Evolutionary conservation across 176 grass and related monocot genomes (phyloP), one percentile per base, ranked within the genome.

Genomic region (Cenchrus americanus): DNA sequence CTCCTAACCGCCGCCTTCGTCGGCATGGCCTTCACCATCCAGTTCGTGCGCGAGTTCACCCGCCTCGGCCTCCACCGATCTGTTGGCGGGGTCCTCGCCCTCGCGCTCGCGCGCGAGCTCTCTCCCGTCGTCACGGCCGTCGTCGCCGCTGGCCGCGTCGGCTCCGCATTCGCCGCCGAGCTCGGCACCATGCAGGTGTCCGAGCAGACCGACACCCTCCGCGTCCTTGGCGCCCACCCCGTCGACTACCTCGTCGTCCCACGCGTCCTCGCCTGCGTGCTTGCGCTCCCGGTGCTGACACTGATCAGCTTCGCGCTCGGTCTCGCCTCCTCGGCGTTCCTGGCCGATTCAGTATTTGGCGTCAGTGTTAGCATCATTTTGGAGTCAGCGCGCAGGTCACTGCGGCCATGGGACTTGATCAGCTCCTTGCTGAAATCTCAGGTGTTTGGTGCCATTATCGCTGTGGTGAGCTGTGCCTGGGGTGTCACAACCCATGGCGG

Each of bases 11-110:
- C 96, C 27, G 65, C 96, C 52, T 99, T 99, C 76, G 91, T 99
- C 44, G 96, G 96, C 80, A 99, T 99, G 96, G 96, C 96, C 53
- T 99, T 96, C 93, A 99, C 96, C 78, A 99, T 99, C 87, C 93
- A 96, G 89, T 99, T 99, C 83, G 96, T 99, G 77, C 91, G 96
- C 86, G 96, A 99, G 83, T 99, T 99, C 89, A 99, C 96, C 23
- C 89, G 96, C 77, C 96, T 99, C 49, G 96, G 96, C 17, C 91
- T 99, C 72, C 93, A 99, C 83, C 93, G 93, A 61, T 99, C 96
- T 26, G 96, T 99, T 6, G 96, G 96, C 22, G 96, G 93, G 58
- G 96, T 99, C 49, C 93, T 99, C 49, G 96, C 96, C 42, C 96
- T 98, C 54, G 93, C 93, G 55, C 87, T 98, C 73, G 87, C 91